Conservation (phyloP, 768 basidiomycete genomes). For the Glaciozyma martinii region DNA sequence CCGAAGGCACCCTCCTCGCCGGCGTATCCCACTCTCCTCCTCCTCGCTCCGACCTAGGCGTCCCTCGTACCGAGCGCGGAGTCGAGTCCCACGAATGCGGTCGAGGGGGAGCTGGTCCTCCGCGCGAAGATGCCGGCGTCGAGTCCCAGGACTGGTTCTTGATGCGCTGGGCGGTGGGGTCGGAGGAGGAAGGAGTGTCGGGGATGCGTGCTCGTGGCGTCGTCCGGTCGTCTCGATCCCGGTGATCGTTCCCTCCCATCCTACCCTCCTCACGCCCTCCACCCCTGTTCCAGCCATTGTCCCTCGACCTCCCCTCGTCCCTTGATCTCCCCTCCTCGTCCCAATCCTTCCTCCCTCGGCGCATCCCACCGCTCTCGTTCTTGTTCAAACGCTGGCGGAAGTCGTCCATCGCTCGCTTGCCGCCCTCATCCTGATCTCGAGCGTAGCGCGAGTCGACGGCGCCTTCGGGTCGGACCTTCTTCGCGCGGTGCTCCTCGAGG, state of each 20-base stretch:
- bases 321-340: neutral
- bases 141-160: conserved; percentile 93
- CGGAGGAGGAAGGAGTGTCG: neutral
- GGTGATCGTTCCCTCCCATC: conserved; percentile 44
- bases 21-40: conserved; percentile 34
- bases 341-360: conserved; percentile 19
- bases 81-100: conserved; percentile 30
- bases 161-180: conserved; percentile 67
- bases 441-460: conserved; percentile 39
- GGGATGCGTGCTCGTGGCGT: neutral
- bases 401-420: conserved; percentile 27
- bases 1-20: conserved; percentile 16
- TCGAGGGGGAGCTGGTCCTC: conserved; percentile 15
- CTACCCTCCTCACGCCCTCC: conserved; percentile 41
- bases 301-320: conserved; percentile 18
- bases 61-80: conserved; percentile 19
- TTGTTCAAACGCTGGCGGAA: conserved; percentile 85
- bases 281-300: conserved; percentile 52
- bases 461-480: conserved; percentile 51
- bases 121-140: conserved; percentile 58
- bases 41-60: conserved; percentile 15
- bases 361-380: conserved; percentile 34
- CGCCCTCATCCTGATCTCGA: conserved; percentile 18
- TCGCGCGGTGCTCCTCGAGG: conserved; percentile 69
- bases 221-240: conserved; percentile 48